These are phyloP conservation scores for Carex kokanica DNA, from an alignment of 176 grass and related monocot species.

Conservation along the genomic window DNA sequence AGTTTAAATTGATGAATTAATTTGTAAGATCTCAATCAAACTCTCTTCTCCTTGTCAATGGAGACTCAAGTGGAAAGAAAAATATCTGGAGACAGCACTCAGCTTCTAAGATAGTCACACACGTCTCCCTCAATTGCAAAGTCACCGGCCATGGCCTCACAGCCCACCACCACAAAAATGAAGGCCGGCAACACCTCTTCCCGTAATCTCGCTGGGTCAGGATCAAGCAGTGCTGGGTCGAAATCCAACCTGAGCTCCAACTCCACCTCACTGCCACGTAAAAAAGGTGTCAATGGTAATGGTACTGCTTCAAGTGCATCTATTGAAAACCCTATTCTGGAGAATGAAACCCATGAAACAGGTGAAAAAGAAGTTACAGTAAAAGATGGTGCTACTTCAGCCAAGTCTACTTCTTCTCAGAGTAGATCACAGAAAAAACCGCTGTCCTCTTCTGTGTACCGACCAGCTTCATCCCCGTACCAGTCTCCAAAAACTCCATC, in stretches of 20 bases:
- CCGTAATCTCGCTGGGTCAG: constrained; percentile 5
- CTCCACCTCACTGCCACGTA: not conserved
- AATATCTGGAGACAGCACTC: not conserved
- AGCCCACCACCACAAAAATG: constrained; percentile 7
- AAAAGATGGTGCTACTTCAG: not conserved
- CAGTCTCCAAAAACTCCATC: constrained; percentile 12
- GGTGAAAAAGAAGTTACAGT: constrained; percentile 10
- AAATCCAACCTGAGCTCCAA: constrained; percentile 13
- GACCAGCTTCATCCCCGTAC: not conserved
- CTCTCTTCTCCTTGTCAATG: not conserved
- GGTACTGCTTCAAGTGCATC: not conserved
- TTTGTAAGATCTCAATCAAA: not conserved
- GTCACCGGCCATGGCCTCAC: not conserved
- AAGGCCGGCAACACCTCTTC: not conserved
- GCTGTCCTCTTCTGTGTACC: not conserved
- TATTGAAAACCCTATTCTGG: not conserved
- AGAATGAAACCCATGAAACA: not conserved
- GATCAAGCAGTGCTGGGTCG: not conserved
- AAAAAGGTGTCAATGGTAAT: not conserved
- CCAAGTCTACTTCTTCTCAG: constrained; percentile 13
- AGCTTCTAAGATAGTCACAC: constrained; percentile 11
- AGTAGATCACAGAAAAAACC: constrained; percentile 15
- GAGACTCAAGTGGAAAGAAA: constrained; percentile 22
- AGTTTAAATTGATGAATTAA: constrained; percentile 21
- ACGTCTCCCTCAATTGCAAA: not conserved